Evolutionary conservation across 2,329 filamentous ascomycete species (phyloP).

Genomic region (Lojkania enalia): DNA sequence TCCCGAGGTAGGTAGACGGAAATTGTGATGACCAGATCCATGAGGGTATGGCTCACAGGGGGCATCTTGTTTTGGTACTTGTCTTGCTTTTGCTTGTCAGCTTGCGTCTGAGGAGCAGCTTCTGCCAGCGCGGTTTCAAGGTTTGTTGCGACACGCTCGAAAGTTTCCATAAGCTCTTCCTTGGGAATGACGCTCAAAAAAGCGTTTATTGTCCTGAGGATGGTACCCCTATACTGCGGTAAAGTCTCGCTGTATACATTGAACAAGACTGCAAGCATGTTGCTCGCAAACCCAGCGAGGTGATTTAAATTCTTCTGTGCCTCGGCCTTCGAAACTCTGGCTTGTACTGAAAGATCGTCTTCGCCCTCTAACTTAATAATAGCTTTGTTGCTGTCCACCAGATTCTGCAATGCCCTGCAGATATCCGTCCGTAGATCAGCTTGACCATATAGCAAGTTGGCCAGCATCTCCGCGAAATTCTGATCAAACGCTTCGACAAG

Average conservation of each 20-base stretch:
- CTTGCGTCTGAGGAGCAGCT: constrained; percentile 64
- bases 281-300: constrained; percentile 77
- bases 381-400: constrained; percentile 90
- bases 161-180: constrained; percentile 81
- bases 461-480: constrained; percentile 82
- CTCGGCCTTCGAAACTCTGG: constrained; percentile 72
- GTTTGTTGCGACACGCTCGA: constrained; percentile 82
- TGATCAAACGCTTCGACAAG: constrained; percentile 74
- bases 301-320: constrained; percentile 82
- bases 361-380: constrained; percentile 70
- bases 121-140: constrained; percentile 71
- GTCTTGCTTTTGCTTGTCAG: constrained; percentile 63
- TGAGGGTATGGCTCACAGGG: constrained; percentile 89
- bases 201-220: constrained; percentile 91
- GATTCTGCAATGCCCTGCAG: constrained; percentile 80
- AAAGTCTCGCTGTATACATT: constrained; percentile 98
- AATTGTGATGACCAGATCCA: constrained; percentile 96
- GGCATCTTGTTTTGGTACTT: constrained; percentile 75
- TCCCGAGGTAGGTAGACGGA: constrained; percentile 88
- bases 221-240: constrained; percentile 86
- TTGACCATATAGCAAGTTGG: constrained; percentile 91
- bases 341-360: constrained; percentile 75
- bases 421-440: constrained; percentile 83
- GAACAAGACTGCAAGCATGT: constrained; percentile 94
- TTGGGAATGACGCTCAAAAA: constrained; percentile 86